These are phyloP conservation scores for Artemisia tridentata DNA, from an alignment of 129 eudicot species.

Conservation along the genomic window DNA sequence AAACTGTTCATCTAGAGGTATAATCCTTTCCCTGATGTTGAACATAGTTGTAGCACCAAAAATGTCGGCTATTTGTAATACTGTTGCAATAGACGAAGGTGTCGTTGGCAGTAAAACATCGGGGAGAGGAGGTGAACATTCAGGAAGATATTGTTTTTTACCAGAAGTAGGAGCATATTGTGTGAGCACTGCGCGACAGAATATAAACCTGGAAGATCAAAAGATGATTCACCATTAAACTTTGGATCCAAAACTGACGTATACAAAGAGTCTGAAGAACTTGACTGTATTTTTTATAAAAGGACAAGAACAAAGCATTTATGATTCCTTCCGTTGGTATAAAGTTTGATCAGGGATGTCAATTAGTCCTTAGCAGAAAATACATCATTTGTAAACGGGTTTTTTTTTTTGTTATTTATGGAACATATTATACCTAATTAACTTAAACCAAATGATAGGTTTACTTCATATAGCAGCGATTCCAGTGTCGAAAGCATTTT, in stretches of 20 bases:
- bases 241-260: conserved; percentile 1
- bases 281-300: too few relatives aligned
- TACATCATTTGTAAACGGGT: too few relatives aligned
- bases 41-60: conserved; percentile 70
- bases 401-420: too few relatives aligned
- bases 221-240: conserved; percentile 2
- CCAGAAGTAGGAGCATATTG: conserved; percentile 50
- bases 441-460: too few relatives aligned
- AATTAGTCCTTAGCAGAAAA: too few relatives aligned
- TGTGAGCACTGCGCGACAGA: conserved; percentile 67
- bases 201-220: conserved; percentile 68
- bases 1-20: conserved; percentile 24
- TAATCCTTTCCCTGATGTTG: conserved; percentile 37
- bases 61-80: conserved; percentile 52
- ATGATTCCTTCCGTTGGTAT: too few relatives aligned
- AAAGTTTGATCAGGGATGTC: too few relatives aligned
- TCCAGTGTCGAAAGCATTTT: too few relatives aligned
- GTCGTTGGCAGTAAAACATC: conserved; percentile 47
- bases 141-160: conserved; percentile 65
- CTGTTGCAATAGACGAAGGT: conserved; percentile 34
- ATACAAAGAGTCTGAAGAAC: too few relatives aligned
- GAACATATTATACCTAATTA: too few relatives aligned
- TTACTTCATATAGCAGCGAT: too few relatives aligned
- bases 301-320: too few relatives aligned
- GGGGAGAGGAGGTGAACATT: conserved; percentile 77